phyloP scores from a whole-genome alignment of 306 rosid genomes.

The Astragalus glycyphyllos region DNA sequence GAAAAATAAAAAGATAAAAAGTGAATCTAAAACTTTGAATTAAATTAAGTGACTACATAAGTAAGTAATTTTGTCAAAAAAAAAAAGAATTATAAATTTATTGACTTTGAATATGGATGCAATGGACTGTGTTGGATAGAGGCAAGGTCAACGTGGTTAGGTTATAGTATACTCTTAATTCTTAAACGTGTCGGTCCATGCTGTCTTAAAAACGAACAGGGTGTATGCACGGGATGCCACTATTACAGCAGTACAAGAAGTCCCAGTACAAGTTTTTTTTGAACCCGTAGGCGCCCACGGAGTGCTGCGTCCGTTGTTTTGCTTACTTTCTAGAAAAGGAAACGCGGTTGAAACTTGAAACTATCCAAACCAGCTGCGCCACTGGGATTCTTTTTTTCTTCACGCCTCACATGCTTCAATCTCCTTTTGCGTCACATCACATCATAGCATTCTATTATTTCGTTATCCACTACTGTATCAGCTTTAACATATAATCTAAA shows the following conservation, averaged over 20 bases:
- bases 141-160: too few relatives aligned
- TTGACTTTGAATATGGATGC: too few relatives aligned
- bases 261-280: not conserved
- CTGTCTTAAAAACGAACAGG: not conserved
- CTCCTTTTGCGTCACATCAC: not conserved
- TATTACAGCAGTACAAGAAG: constrained; percentile 1
- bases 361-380: constrained; percentile 36
- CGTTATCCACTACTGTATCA: not conserved
- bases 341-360: not conserved
- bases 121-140: too few relatives aligned
- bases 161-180: too few relatives aligned
- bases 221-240: not conserved
- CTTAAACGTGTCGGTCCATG: too few relatives aligned
- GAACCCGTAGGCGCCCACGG: constrained; percentile 39
- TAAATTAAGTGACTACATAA: too few relatives aligned
- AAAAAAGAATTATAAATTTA: too few relatives aligned
- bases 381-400: constrained; percentile 16
- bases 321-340: not conserved
- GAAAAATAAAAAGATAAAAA: too few relatives aligned
- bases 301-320: constrained; percentile 15
- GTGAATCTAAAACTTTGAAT: too few relatives aligned
- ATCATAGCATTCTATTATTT: not conserved
- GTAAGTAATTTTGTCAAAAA: too few relatives aligned
- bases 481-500: not conserved
- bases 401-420: not conserved